phyloP scores from a whole-genome alignment of 2,329 filamentous ascomycete genomes.

The Magnaporthiopsis incrustans region DNA sequence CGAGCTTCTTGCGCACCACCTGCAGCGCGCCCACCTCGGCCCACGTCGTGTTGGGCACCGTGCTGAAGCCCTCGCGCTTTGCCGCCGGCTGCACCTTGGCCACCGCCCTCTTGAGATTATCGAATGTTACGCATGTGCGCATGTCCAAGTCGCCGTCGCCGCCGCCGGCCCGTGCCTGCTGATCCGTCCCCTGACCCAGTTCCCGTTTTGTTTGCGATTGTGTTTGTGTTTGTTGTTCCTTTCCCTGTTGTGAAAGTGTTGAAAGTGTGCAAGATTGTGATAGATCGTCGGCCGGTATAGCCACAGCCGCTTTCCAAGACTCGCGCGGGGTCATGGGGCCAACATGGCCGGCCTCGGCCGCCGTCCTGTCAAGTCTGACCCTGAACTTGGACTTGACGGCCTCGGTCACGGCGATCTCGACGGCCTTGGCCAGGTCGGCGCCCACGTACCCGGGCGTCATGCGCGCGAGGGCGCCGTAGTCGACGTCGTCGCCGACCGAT shows the following conservation, averaged over 20 bases:
- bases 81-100: slow-evolving; percentile 70
- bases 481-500: slow-evolving; percentile 58
- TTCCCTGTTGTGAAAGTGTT: not conserved
- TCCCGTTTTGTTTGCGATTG: not conserved
- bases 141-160: not conserved
- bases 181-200: no score
- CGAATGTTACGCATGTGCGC: slow-evolving; percentile 27
- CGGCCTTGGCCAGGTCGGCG: slow-evolving; percentile 69
- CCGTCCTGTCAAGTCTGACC: not conserved
- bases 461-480: slow-evolving; percentile 68
- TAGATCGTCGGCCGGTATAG: not conserved
- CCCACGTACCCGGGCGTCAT: slow-evolving; percentile 89
- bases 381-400: slow-evolving; percentile 14
- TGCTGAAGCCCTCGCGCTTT: slow-evolving; percentile 89
- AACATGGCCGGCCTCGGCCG: not conserved
- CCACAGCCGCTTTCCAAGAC: not conserved
- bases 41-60: slow-evolving; percentile 91
- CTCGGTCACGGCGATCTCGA: slow-evolving; percentile 34
- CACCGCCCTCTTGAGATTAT: slow-evolving; percentile 67
- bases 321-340: not conserved
- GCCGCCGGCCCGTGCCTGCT: not conserved
- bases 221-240: not conserved
- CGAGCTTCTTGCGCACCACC: slow-evolving; percentile 71
- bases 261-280: not conserved
- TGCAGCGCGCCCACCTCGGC: slow-evolving; percentile 79